A percentile compares a stretch with the other conserved stretches of the same genome.
Conservation (phyloP, 2,329 filamentous ascomycete genomes). For the Thielaviopsis musarum region DNA sequence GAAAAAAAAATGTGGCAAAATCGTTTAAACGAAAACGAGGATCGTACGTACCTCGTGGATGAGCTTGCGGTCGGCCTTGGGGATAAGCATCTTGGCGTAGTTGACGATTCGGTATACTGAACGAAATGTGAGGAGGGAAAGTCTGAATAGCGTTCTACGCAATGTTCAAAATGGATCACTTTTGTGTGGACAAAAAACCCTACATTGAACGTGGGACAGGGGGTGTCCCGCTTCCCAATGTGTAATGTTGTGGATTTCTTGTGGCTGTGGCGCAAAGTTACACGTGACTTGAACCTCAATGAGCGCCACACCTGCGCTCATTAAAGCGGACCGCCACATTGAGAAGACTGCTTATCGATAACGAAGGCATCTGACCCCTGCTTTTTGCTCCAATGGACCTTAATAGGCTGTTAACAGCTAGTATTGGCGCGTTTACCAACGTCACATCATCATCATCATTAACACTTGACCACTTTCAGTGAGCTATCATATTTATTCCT, state of each 20-base stretch:
- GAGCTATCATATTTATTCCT: too few species aligned
- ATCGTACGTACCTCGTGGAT: conserved; percentile 60
- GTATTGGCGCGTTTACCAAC: too few species aligned
- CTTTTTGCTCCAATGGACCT: too few species aligned
- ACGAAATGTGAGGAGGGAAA: conserved; percentile 13
- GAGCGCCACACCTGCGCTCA: neutral
- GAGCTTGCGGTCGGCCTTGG: conserved; percentile 99
- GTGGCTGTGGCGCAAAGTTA: conserved; percentile 9
- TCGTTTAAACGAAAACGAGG: conserved; percentile 4
- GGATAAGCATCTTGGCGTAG: conserved; percentile 76
- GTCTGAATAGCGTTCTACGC: conserved; percentile 13
- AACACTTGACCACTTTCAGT: too few species aligned
- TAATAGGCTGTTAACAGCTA: too few species aligned
- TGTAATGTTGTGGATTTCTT: conserved; percentile 7
- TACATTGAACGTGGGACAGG: conserved; percentile 18
- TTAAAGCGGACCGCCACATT: neutral
- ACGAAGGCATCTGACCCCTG: neutral
- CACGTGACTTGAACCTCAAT: conserved; percentile 5
- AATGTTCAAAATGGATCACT: conserved; percentile 26
- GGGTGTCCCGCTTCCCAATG: conserved; percentile 5
- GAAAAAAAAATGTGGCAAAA: conserved; percentile 2
- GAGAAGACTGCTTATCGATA: neutral
- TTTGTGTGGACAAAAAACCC: conserved; percentile 31
- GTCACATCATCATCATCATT: too few species aligned
- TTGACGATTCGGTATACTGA: conserved; percentile 13